A percentile compares a stretch with the other conserved stretches of the same genome.
Evolutionary conservation across 2,329 filamentous ascomycete species (phyloP).

Genomic region (Pseudocercospora vitis): DNA sequence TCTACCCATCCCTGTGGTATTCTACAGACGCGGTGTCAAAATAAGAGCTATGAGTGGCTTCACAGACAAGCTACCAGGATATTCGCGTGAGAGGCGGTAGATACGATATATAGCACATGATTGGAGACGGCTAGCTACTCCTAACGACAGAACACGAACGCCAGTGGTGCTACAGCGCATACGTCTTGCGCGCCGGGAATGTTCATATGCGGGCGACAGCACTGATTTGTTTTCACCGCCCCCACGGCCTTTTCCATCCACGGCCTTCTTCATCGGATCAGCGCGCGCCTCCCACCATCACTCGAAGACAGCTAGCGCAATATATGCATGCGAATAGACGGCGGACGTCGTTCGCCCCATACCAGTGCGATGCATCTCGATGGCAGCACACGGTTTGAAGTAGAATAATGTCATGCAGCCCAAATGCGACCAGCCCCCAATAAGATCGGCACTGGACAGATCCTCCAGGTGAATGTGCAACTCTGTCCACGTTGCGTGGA

Average conservation of each 20-base stretch:
- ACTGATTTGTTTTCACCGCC: too few species aligned
- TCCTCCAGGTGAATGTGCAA: neutral
- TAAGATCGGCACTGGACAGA: neutral
- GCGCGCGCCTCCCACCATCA: neutral
- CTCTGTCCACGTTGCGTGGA: conserved; percentile 1
- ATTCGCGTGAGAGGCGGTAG: neutral
- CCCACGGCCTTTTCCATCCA: too few species aligned
- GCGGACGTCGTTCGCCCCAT: neutral
- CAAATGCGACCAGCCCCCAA: neutral
- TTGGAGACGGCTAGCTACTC: neutral
- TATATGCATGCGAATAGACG: neutral
- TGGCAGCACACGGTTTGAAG: neutral
- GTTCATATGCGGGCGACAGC: neutral
- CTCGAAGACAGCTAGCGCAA: neutral
- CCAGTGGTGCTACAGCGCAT: neutral
- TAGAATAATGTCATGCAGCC: conserved; percentile 3
- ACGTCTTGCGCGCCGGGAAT: neutral
- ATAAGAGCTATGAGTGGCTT: conserved; percentile 23
- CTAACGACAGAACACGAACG: neutral
- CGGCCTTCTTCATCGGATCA: neutral
- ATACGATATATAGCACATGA: neutral
- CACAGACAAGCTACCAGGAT: conserved; percentile 10
- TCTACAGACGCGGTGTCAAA: conserved; percentile 27
- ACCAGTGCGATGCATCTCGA: neutral
- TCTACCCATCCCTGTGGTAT: conserved; percentile 26